Base-by-base conservation (phyloP, 345 rosid genomes). In the Ceriops tagal region DNA sequence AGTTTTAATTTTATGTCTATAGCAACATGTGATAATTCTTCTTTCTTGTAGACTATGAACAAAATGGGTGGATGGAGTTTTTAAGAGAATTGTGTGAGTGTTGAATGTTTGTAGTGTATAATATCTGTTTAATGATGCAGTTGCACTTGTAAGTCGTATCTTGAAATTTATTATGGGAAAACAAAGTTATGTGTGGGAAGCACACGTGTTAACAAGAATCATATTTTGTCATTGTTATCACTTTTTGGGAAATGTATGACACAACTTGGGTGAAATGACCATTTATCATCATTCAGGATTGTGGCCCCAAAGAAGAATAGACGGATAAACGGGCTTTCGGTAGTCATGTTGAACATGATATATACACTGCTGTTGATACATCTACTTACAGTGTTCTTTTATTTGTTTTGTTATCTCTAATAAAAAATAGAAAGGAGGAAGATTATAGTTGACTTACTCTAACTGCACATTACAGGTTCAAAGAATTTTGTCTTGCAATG, bases 401-500 rank as follows among this genome's bases (percentile, higher is more conserved):
- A 19, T 59, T 27, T 51, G 15, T 51, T 73, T 18, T 53, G 22
- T 1, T 66, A 15, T 10, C 20, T 19, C 26, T 15, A 16, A 8
- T 11, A 19, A 31, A 37, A 11, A 26, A 43, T 32, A 6, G 47
- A 34, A 53, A 65, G 15, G 6, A 43, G 46, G 10, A 5, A 55
- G 51, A 24, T 19, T 30, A 26, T 49, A 8, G 47, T 49, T 52
- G 34, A 56, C 43, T 8, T 34, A 3, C 37, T 37, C 21, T 30
- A 53, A 13, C 64, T 31, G 7, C 22, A 49, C 30, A 73, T 76
- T 59, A 21, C 78, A 87, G 92, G 73, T 68, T 66, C 70, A 81
- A 74, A 78, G 86, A 86, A 65, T 62, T 86, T 81, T 56, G 84
- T 62, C 79, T 82, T 31, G 86, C 83, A 34, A 70, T 88, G 62